Base-by-base conservation (phyloP, 768 basidiomycete genomes). In the Austroboletus eburneus region DNA sequence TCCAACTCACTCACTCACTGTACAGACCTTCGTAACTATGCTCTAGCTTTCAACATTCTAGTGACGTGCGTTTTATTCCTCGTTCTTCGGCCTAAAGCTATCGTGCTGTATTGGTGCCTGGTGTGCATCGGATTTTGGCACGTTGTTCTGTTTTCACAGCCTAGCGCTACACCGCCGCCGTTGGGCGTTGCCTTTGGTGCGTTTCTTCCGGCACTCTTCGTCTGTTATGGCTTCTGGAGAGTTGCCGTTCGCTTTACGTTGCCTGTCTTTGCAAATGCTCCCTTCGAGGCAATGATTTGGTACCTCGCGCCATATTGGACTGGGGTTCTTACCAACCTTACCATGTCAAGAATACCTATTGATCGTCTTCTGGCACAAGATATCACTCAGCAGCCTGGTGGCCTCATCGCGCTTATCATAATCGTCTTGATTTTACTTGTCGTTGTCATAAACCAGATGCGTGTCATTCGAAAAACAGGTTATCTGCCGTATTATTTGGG, bases 101-200 rank as follows among this genome's bases (percentile, higher is more conserved):
- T 88, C 51, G 68, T 88, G 25, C 64, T 80, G 3, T 89, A 75
- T 64, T 88, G 86, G 85, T 82, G 75, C 57, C 70, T 89, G n/a
- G 79, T 87, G 6, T 87, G 80, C 68, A 85, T 88, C 37, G 86
- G 89, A 2, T 92, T 79, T 62, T 93, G 91, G 90, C 89, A 93
- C 54, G 72, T 90, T 44, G 71, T 79, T 0, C 75, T 93, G 33
- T 91, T 90, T 57, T 86, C 86, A 9, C 84, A 91, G 57, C 85
- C 85, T 6, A 77, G 69, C 38, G 73, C 71, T 1, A 73, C 72
- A 6, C 85, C 87, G 29, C 89, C 91, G 5, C 74, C 76, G 22
- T 65, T 92, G 46, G 79, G 85, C 45, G 69, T 72, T n/a, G 87
- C 80, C 6, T 91, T 93, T 53, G 78, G 76, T 24, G 76, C 78